Conservation (phyloP, 2,329 filamentous ascomycete genomes). For the Alternaria viburni region DNA sequence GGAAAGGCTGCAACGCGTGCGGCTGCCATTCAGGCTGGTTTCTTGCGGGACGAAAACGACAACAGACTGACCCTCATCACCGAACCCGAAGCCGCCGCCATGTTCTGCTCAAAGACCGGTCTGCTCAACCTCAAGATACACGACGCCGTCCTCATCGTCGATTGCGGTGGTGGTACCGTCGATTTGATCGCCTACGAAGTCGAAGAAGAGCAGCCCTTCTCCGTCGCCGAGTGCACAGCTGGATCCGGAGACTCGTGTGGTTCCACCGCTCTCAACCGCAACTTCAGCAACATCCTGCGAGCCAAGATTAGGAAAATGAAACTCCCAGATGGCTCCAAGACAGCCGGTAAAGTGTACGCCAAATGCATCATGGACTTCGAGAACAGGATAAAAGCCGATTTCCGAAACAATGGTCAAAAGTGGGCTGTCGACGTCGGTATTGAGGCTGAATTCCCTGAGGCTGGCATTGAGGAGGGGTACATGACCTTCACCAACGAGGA, state of each 20-base stretch:
- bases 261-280: conserved; percentile 96
- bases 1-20: conserved; percentile 96
- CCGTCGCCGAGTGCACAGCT: conserved; percentile 94
- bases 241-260: conserved; percentile 97
- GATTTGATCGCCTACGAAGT: conserved; percentile 99
- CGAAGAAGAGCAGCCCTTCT: conserved; percentile 96
- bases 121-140: conserved; percentile 96
- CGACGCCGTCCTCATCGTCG: conserved; percentile 96
- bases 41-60: conserved; percentile 96
- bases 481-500: conserved; percentile 99
- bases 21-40: conserved; percentile 95
- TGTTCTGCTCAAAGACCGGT: conserved; percentile 97
- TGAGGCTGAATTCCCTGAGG: conserved; percentile 96
- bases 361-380: conserved; percentile 99
- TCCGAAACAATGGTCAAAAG: conserved; percentile 98
- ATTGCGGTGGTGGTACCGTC: conserved; percentile 97
- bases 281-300: conserved; percentile 96
- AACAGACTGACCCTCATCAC: conserved; percentile 93
- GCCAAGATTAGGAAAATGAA: conserved; percentile 99
- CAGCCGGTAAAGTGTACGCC: conserved; percentile 95
- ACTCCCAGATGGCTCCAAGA: conserved; percentile 93
- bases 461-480: conserved; percentile 97
- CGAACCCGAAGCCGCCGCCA: conserved; percentile 93
- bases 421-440: conserved; percentile 99
- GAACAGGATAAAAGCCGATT: conserved; percentile 99